Percentiles rank a stretch among this genome's conserved stretches.
Evolutionary conservation across 768 basidiomycete species (phyloP).

Genomic region (Favolaschia claudopus): DNA sequence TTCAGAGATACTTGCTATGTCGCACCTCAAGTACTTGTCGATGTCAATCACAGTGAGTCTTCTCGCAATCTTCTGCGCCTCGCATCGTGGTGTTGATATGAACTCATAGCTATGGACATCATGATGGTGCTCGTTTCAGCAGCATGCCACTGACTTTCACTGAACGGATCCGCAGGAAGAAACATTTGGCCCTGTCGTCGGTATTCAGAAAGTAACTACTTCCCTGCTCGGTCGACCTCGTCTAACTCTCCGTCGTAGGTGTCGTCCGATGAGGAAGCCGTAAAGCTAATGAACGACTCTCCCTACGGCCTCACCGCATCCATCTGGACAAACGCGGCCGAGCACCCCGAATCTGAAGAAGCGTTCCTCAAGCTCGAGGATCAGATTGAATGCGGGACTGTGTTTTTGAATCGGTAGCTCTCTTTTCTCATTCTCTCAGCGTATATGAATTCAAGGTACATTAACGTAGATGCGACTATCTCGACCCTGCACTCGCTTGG

Average conservation of each 20-base stretch:
- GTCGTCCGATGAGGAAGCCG: conserved; percentile 85
- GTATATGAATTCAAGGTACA: not conserved
- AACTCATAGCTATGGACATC: conserved; percentile 78
- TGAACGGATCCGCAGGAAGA: conserved; percentile 61
- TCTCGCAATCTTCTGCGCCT: not conserved
- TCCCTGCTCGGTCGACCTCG: not conserved
- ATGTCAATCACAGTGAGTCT: conserved; percentile 86
- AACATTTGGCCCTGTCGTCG: conserved; percentile 93
- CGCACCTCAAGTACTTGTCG: conserved; percentile 87
- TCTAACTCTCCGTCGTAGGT: conserved; percentile 52
- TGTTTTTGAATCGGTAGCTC: conserved; percentile 84
- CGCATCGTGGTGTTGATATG: conserved; percentile 7
- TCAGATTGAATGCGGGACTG: conserved; percentile 87
- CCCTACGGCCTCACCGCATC: conserved; percentile 94
- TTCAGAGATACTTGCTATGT: conserved; percentile 86
- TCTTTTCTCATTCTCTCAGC: not conserved
- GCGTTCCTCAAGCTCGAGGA: conserved; percentile 76
- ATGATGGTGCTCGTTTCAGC: conserved; percentile 69
- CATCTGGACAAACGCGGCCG: conserved; percentile 84
- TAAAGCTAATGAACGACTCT: conserved; percentile 95
- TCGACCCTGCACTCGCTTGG: conserved; percentile 96
- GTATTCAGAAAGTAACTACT: conserved; percentile 82
- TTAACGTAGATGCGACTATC: conserved; percentile 73
- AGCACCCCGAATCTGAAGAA: conserved; percentile 64
- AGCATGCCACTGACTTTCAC: not conserved